Base-by-base conservation (phyloP, 1,284 basidiomycete genomes). In the Apiotrichum montevideense region DNA sequence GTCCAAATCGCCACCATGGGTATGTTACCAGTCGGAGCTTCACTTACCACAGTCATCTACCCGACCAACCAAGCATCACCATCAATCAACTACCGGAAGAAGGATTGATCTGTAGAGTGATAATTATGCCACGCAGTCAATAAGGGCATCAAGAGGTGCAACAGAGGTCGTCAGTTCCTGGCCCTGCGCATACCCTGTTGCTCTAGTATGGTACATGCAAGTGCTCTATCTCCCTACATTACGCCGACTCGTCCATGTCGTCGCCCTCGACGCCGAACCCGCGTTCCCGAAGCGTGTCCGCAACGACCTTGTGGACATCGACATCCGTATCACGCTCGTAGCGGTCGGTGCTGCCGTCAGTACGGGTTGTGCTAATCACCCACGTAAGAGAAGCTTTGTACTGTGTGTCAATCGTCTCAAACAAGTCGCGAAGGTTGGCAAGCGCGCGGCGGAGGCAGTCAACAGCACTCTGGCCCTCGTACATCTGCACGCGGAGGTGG, bases 401-500 rank as follows among this genome's bases (percentile, higher is more conserved):
- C 29, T 79, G 79, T 8, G 83, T 82, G 59, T 87, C 84, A 35
- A 92, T 80, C 4, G 84, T 81, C 40, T 80, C 80, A 67, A 86
- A 88, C 2, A 92, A 79, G 46, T 83, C 79, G 62, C 92, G 87
- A 35, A 95, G 82, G 70, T 89, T 83, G 13, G 79, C 77, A 40
- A 95, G 81, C 0, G 89, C 90, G 48, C 80, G 80, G 49, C 88
- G 79, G 42, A 95, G 81, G 4, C 89, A 87, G 35, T 84, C 82
- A 34, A 94, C 78, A 0, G 91, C 88, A 8, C 89, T 92, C 10
- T 86, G 78, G 37, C 84, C 81, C 68, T 93, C 90, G 71, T 95
- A 95, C 94, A 98, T 98, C 82, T 98, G 95, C 61, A 98, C 89
- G 15, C 96, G 87, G 46, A 98, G 80, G 71, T 98, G 90, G 66